These are phyloP conservation scores for Nepenthes mirabilis DNA, from an alignment of 148 eudicot genomes.

Conservation along the genomic window DNA sequence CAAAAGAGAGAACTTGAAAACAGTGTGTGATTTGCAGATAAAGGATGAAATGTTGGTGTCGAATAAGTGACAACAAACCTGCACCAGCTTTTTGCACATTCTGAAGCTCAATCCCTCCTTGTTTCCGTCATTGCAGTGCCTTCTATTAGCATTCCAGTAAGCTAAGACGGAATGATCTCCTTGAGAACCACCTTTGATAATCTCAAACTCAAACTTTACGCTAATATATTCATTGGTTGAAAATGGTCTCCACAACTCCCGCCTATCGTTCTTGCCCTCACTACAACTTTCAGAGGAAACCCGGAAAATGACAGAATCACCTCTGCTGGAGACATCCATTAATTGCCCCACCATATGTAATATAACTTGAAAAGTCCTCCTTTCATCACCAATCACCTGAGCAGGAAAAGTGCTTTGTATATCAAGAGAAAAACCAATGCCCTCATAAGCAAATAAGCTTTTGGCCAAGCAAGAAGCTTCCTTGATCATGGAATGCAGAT, in stretches of 20 bases:
- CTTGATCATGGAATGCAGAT: constrained; percentile 53
- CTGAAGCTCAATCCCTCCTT: constrained; percentile 86
- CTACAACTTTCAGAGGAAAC: constrained; percentile 40
- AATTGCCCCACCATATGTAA: constrained; percentile 81
- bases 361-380: constrained; percentile 73
- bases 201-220: constrained; percentile 61
- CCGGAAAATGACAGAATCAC: constrained; percentile 41
- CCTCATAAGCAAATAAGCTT: constrained; percentile 50
- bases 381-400: constrained; percentile 67
- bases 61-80: constrained; percentile 29
- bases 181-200: constrained; percentile 17
- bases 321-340: constrained; percentile 30
- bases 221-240: constrained; percentile 32
- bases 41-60: neutral
- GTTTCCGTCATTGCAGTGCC: constrained; percentile 20
- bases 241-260: constrained; percentile 47
- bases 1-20: too few relatives aligned
- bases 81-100: constrained; percentile 73
- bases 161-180: constrained; percentile 13
- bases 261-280: constrained; percentile 44
- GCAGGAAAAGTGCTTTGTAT: constrained; percentile 61
- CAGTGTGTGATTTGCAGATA: neutral
- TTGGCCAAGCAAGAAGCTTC: constrained; percentile 74
- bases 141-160: constrained; percentile 9
- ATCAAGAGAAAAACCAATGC: constrained; percentile 37